Evolutionary conservation across 1,139 yeast genomes (phyloP).

Genomic region (Geotrichum histeridarum): DNA sequence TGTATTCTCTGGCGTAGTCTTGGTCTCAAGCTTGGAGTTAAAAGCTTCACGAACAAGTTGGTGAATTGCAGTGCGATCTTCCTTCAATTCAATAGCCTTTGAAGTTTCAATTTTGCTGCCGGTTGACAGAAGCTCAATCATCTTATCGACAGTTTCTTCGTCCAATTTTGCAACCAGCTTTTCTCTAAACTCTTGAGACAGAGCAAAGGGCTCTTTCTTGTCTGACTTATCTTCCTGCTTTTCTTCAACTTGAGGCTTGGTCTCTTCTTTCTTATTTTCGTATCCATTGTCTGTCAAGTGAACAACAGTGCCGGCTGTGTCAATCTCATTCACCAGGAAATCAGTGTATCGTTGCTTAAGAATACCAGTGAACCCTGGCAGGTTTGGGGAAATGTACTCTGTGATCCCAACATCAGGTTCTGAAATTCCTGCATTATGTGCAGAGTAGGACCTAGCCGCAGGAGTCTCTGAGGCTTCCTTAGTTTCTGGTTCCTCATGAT

Average conservation of each 20-base stretch:
- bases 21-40: constrained; percentile 68
- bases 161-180: constrained; percentile 54
- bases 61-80: constrained; percentile 69
- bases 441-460: constrained; percentile 12
- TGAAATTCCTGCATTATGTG: constrained; percentile 37
- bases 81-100: constrained; percentile 59
- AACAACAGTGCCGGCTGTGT: constrained; percentile 59
- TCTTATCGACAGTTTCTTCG: constrained; percentile 50
- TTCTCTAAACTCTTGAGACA: constrained; percentile 28
- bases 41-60: constrained; percentile 70
- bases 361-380: constrained; percentile 67
- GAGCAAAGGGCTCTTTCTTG: constrained; percentile 16
- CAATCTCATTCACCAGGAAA: constrained; percentile 87
- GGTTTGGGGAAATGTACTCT: constrained; percentile 51
- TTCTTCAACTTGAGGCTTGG: constrained; percentile 24
- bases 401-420: constrained; percentile 86
- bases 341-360: constrained; percentile 91
- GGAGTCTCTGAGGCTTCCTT: background rate
- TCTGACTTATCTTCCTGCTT: constrained; percentile 12
- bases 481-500: background rate
- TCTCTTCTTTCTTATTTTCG: constrained; percentile 43
- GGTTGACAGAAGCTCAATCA: constrained; percentile 51
- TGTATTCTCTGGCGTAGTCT: constrained; percentile 60
- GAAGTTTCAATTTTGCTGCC: constrained; percentile 60
- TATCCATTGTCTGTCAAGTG: constrained; percentile 73